Percentiles rank a stretch among this genome's conserved stretches.
phyloP scores from a whole-genome alignment of 148 eudicot genomes.

The Cornus florida region DNA sequence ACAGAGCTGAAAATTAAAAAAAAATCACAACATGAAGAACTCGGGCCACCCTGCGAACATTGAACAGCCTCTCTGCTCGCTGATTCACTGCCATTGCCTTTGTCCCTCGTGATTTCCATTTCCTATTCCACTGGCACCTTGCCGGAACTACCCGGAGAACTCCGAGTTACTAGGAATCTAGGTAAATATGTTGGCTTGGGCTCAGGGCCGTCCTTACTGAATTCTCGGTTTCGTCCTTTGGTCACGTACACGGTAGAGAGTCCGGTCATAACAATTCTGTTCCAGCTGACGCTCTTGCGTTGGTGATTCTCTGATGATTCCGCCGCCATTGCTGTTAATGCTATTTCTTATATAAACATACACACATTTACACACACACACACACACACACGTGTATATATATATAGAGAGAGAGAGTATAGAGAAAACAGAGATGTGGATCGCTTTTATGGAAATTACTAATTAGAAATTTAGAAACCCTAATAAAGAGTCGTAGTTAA shows the following conservation, averaged over 20 bases:
- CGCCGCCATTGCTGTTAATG: slow-evolving; percentile 6
- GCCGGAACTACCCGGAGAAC: slow-evolving; percentile 19
- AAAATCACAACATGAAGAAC: slow-evolving; percentile 14
- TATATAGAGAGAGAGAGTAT: not conserved
- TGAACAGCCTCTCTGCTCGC: slow-evolving; percentile 1
- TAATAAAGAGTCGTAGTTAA: no score
- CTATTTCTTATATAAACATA: not conserved
- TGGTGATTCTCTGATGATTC: not conserved
- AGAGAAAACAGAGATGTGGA: not conserved
- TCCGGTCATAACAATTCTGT: no score
- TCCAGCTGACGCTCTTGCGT: not conserved
- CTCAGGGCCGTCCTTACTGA: no score
- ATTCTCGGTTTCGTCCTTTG: no score
- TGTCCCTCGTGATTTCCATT: slow-evolving; percentile 1
- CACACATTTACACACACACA: not conserved
- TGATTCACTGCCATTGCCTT: not conserved
- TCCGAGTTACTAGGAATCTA: not conserved
- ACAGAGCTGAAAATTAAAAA: not conserved
- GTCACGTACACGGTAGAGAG: no score
- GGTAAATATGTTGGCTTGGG: no score
- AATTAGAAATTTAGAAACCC: not conserved
- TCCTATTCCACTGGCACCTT: slow-evolving; percentile 14
- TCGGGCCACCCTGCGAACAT: not conserved
- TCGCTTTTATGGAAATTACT: not conserved
- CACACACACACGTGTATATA: no score